A percentile compares a stretch with the other conserved stretches of the same genome.
Conservation (phyloP, 768 basidiomycete genomes). For the Tricholoma sp. region DNA sequence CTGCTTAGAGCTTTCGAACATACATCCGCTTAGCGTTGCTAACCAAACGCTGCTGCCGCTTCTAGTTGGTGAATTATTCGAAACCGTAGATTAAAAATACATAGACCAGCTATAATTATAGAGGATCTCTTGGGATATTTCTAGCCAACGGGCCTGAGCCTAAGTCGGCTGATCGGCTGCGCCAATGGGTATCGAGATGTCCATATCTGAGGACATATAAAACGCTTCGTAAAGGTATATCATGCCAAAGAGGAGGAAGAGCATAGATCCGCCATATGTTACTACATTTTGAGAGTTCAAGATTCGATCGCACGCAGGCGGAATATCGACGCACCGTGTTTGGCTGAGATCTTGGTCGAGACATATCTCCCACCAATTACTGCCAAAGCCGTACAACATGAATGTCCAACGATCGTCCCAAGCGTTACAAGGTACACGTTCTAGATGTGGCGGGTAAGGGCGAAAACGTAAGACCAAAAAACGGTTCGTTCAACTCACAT, state of each 20-base stretch:
- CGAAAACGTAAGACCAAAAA: background rate
- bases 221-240: slow-evolving; percentile 72
- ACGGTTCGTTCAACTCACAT: slow-evolving; percentile 47
- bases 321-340: slow-evolving; percentile 56
- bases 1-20: too few relatives aligned
- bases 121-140: too few relatives aligned
- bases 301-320: background rate
- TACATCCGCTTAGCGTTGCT: too few relatives aligned
- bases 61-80: too few relatives aligned
- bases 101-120: too few relatives aligned
- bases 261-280: slow-evolving; percentile 72
- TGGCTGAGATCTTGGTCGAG: slow-evolving; percentile 92
- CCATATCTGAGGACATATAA: slow-evolving; percentile 29
- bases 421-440: slow-evolving; percentile 88
- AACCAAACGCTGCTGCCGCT: too few relatives aligned
- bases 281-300: slow-evolving; percentile 40
- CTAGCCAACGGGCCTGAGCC: too few relatives aligned
- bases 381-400: slow-evolving; percentile 80
- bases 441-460: slow-evolving; percentile 33
- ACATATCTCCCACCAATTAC: slow-evolving; percentile 92
- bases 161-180: slow-evolving; percentile 7
- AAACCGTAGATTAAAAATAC: too few relatives aligned
- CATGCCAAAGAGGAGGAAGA: slow-evolving; percentile 81
- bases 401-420: slow-evolving; percentile 88
- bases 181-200: slow-evolving; percentile 26